Evolutionary conservation across 495 filamentous ascomycete genomes (phyloP).

Genomic region (Penicillium nucicola): DNA sequence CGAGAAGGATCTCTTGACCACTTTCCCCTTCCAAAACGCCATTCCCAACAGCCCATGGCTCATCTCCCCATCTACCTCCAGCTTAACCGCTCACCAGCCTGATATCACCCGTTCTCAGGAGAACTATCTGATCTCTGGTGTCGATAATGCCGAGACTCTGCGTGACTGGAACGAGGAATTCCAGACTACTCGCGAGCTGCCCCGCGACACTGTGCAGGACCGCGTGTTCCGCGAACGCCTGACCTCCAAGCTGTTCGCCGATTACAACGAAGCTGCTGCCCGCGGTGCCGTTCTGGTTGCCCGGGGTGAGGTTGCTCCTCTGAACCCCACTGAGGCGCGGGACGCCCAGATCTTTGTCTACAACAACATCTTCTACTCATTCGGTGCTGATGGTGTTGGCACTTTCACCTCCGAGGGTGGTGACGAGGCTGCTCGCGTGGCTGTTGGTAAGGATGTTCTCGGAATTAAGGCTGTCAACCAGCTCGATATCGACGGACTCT

Average conservation of each 20-base stretch:
- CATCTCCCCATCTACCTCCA: conserved; percentile 63
- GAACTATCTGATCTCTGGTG: conserved; percentile 81
- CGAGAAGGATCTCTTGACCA: conserved; percentile 79
- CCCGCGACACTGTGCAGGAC: conserved; percentile 89
- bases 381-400: conserved; percentile 94
- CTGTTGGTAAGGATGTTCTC: conserved; percentile 93
- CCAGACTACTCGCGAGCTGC: conserved; percentile 90
- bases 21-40: conserved; percentile 92
- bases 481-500: conserved; percentile 89
- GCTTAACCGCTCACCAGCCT: conserved; percentile 65
- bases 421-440: conserved; percentile 93
- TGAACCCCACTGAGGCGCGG: conserved; percentile 89
- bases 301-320: conserved; percentile 87
- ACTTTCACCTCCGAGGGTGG: conserved; percentile 96
- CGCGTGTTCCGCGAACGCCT: conserved; percentile 93
- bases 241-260: conserved; percentile 92
- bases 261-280: conserved; percentile 94
- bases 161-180: conserved; percentile 99
- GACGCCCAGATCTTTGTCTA: conserved; percentile 99
- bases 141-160: conserved; percentile 89
- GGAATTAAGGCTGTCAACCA: conserved; percentile 95
- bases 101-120: conserved; percentile 92
- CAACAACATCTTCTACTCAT: conserved; percentile 99
- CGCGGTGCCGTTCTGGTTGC: conserved; percentile 92
- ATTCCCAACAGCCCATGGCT: conserved; percentile 93